Evolutionary conservation across 345 rosid species (phyloP), one percentile per base, ranked within the genome.

Genomic region (Ceriops tagal): DNA sequence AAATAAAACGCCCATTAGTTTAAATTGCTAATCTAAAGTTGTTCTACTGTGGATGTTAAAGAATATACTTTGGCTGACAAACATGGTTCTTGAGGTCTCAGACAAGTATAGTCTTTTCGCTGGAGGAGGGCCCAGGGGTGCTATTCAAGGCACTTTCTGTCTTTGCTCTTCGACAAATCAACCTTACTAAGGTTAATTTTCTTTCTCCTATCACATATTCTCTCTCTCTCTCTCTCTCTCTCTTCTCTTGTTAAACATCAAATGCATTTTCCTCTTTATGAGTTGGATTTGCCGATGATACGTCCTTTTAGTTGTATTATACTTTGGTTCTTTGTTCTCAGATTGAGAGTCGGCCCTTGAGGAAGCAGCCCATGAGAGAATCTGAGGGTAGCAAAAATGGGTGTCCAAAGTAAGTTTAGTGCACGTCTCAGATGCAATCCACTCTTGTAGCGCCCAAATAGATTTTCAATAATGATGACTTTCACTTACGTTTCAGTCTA

Each of bases 111-210:
- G 99, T 92, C 39, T 95, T 95, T 83, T 89, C 99, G 8, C 83
- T 92, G 67, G 99, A 92, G 85, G 92, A 90, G 79, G 99, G 99
- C 63, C 97, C 99, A 47, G 99, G 99, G 57, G 80, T 88, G 61
- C 98, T 95, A 76, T 95, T 95, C 84, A 95, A 95, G 84, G 98
- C 98, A 67, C 98, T 95, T 78, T 97, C 98, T 66, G 98, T 92
- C 66, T 95, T 95, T 86, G 93, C 99, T 64, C 83, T 88, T 34
- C 82, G 98, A 73, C 81, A 88, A 75, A 86, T 95, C 71, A 95
- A 95, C 81, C 97, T 95, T 70, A 87, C 91, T 20, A 92, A 95
- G 91, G 97, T 88, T 46, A 1, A 18, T 22, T 22, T 15, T 53
- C 13, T 22, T 39, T 16, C 1, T 5, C 20, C 20, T 2, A 8